Evolutionary conservation across 768 basidiomycete genomes (phyloP), one percentile per base, ranked within the genome.

Genomic region (Cantharellus cinnabarinus): DNA sequence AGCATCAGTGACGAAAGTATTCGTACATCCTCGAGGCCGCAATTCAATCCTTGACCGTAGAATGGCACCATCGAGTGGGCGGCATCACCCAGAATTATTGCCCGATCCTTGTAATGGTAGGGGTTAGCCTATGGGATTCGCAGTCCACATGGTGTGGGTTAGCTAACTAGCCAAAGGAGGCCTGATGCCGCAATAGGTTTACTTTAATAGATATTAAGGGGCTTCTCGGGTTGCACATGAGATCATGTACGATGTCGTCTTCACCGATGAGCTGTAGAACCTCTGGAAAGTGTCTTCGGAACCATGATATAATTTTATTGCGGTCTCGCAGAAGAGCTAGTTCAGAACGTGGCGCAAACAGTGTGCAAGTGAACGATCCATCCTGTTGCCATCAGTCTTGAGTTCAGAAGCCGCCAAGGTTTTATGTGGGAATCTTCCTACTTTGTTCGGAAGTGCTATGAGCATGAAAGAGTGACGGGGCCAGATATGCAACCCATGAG

Each of bases 61-160:
- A 91, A 93, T 62, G 94, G 93, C n/a, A 93, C 91, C 91, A 98
- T 97, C 50, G 89, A 85, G 70, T 99, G 94, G 5, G 90, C 89
- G 44, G 94, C 85, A 70, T 99, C 94, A 59, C 94, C 94, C 56
- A 99, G 71, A 59, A 98, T 78, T 42, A 98, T 76, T 62, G 76
- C 89, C 65, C 86, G 78, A 72, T 89, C 88, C 71, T 79, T 77
- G 75, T 89, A 89, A 70, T 95, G 89, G 71, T 91, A 93, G 56
- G 89, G 90, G 60, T 75, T 81, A 65, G 80, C 77, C 90, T 93
- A 63, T 60, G 59, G 35, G 41, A 48, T 48, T 55, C 34, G 56
- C 59, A 64, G 58, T 42, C 38, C 56, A 59, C 41, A 66, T 41
- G 44, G 59, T 48, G 57, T 66, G 64, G 58, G 52, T 54, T 37